A percentile compares a stretch with the other conserved stretches of the same genome.
phyloP scores from a whole-genome alignment of 225 moss, liverwort and hornwort species.

The Antitrichia curtipendula region DNA sequence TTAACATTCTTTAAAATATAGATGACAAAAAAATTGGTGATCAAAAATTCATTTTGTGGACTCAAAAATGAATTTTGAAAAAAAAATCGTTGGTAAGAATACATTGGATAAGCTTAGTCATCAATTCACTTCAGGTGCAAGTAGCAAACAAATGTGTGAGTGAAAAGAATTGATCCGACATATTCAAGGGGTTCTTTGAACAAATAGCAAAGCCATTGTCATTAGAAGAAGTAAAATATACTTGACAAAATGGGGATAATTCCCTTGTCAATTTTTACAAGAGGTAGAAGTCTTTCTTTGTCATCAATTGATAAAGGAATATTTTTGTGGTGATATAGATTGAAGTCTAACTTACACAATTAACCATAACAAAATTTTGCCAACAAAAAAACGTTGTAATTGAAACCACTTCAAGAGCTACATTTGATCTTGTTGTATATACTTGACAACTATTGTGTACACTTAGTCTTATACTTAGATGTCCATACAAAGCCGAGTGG shows the following conservation, averaged over 20 bases:
- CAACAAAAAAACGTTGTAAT: rapidly evolving
- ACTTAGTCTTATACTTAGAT: not conserved
- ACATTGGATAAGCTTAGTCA: not conserved
- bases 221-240: not conserved
- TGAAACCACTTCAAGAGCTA: not conserved
- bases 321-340: not conserved
- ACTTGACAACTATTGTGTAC: not conserved
- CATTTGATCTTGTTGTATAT: not conserved
- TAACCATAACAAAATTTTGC: not conserved
- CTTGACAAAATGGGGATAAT: not conserved
- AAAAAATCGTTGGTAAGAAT: rapidly evolving
- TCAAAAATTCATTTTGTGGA: not conserved
- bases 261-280: not conserved
- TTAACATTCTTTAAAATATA: not conserved
- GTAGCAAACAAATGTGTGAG: not conserved
- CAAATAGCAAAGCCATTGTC: not conserved
- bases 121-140: rapidly evolving
- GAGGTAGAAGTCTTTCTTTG: rapidly evolving
- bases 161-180: not conserved
- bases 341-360: not conserved
- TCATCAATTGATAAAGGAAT: not conserved
- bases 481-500: too few relatives aligned
- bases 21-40: too few relatives aligned
- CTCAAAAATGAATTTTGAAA: rapidly evolving
- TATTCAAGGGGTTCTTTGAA: not conserved